Evolutionary conservation across 2,329 filamentous ascomycete species (phyloP).

Genomic region (Penicillium polonicum): DNA sequence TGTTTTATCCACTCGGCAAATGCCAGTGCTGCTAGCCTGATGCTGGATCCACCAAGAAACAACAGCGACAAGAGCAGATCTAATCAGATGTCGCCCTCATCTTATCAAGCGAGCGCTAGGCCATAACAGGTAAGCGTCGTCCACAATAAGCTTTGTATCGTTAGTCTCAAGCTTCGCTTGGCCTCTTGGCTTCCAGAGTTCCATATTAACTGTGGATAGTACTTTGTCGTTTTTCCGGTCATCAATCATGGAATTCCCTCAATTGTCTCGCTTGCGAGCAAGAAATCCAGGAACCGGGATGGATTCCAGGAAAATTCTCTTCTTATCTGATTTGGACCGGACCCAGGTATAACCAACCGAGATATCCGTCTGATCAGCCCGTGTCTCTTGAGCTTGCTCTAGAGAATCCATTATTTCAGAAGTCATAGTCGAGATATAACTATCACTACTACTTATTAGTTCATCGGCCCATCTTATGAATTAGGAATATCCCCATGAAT

Average conservation of each 20-base stretch:
- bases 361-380: neutral
- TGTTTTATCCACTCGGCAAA: neutral
- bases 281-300: neutral
- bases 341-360: neutral
- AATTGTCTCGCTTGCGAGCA: neutral
- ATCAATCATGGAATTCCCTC: neutral
- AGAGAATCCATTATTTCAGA: neutral
- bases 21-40: neutral
- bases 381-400: neutral
- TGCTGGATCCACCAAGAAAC: neutral
- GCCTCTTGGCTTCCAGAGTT: slow-evolving; percentile 1
- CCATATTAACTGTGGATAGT: neutral
- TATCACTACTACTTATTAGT: neutral
- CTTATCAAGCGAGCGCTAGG: slow-evolving; percentile 2
- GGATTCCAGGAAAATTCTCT: neutral
- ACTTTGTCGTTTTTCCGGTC: neutral
- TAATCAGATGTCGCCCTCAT: slow-evolving; percentile 8
- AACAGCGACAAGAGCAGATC: neutral
- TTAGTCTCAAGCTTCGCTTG: slow-evolving; percentile 7
- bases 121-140: neutral
- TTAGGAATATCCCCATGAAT: neutral
- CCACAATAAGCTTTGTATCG: neutral
- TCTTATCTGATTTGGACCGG: neutral
- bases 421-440: no score
- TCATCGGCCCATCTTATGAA: neutral